A percentile compares a stretch with the other conserved stretches of the same genome.
Conservation (phyloP, 202 grass and related monocot genomes). For the Panicum hallii region DNA sequence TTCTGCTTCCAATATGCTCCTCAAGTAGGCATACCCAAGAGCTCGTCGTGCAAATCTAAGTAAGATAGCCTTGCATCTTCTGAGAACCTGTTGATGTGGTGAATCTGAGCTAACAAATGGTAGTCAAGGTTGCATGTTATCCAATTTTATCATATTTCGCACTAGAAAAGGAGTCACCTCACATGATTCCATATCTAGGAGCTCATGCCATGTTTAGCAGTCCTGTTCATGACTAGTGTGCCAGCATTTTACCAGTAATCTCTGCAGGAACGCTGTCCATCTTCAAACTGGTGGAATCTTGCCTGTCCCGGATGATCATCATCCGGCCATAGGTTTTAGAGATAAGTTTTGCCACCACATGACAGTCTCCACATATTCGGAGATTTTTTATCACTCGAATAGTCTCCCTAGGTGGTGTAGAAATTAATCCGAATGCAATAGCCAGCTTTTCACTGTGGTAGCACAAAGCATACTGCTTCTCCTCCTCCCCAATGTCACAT, state of each 20-base stretch:
- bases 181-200: neutral
- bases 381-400: conserved; percentile 90
- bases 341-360: conserved; percentile 79
- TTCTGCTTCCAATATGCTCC: conserved; percentile 26
- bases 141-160: neutral
- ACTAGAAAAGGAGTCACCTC: neutral
- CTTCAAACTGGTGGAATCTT: conserved; percentile 84
- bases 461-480: conserved; percentile 74
- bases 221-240: neutral
- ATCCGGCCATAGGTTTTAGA: conserved; percentile 77
- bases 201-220: conserved; percentile 6
- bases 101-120: conserved; percentile 2
- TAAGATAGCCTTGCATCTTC: conserved; percentile 8
- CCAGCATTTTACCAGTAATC: conserved; percentile 82
- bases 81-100: neutral
- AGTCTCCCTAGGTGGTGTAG: conserved; percentile 59
- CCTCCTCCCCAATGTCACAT: conserved; percentile 87
- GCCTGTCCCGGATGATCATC: conserved; percentile 76
- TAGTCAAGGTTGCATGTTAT: conserved; percentile 1
- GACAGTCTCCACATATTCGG: conserved; percentile 86
- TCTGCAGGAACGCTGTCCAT: conserved; percentile 72
- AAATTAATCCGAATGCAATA: conserved; percentile 81
- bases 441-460: conserved; percentile 88
- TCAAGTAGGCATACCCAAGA: neutral
- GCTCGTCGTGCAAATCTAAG: neutral